Percentiles rank a stretch among this genome's conserved stretches.
These are phyloP conservation scores for Apiospora kogelbergensis DNA, from an alignment of 2,329 filamentous ascomycete species.

Conservation along the genomic window DNA sequence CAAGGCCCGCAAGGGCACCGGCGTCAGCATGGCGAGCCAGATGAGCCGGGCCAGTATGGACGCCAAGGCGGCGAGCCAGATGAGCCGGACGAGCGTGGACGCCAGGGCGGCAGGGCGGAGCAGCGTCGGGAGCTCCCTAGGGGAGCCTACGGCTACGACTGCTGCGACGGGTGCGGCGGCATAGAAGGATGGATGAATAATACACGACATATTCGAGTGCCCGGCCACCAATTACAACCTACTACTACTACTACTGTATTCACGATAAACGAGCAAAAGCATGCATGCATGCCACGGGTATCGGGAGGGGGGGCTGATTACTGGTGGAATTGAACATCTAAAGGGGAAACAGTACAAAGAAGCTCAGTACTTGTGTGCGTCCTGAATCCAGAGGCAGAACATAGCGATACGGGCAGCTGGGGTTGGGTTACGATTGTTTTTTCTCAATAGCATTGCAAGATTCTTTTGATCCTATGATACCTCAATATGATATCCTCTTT, in stretches of 20 bases:
- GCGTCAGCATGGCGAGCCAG: constrained; percentile 49
- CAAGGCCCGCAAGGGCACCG: constrained; percentile 52
- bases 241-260: too few relatives aligned
- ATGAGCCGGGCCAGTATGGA: constrained; percentile 45
- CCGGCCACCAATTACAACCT: too few relatives aligned
- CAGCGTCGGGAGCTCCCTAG: neutral
- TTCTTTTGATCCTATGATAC: constrained; percentile 1
- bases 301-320: too few relatives aligned
- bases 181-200: neutral
- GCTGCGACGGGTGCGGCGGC: neutral
- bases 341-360: neutral
- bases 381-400: neutral
- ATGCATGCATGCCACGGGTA: neutral
- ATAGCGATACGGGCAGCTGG: neutral
- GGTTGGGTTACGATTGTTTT: neutral
- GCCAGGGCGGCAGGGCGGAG: constrained; percentile 23
- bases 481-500: neutral
- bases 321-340: neutral
- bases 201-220: too few relatives aligned
- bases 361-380: neutral
- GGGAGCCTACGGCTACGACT: neutral
- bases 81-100: constrained; percentile 43
- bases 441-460: neutral
- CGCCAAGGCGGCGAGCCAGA: constrained; percentile 41
- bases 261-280: neutral